These are phyloP conservation scores for Xylaria flabelliformis DNA, from an alignment of 495 filamentous ascomycete genomes.

Conservation along the genomic window DNA sequence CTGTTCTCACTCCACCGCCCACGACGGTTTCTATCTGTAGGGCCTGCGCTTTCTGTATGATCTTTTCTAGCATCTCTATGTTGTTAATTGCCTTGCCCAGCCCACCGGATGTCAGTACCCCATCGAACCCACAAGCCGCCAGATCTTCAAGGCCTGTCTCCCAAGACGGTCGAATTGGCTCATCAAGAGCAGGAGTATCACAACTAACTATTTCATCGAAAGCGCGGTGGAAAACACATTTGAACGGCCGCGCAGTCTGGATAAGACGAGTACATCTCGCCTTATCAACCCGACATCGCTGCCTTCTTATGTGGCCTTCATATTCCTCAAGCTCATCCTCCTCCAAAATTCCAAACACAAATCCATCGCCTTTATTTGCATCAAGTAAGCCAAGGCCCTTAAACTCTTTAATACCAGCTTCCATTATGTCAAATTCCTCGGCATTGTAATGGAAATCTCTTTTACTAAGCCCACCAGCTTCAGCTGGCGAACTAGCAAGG, in stretches of 20 bases:
- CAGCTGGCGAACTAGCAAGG: conserved; percentile 20
- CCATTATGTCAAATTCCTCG: conserved; percentile 42
- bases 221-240: conserved; percentile 49
- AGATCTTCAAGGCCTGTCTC: conserved; percentile 36
- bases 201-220: conserved; percentile 48
- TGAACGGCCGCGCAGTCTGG: conserved; percentile 34
- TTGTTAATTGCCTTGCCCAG: conserved; percentile 42
- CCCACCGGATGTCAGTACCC: conserved; percentile 51
- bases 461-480: neutral
- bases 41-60: conserved; percentile 32
- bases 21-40: conserved; percentile 45
- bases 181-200: conserved; percentile 7
- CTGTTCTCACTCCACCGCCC: conserved; percentile 49
- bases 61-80: conserved; percentile 32
- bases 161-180: conserved; percentile 25
- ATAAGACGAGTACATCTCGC: conserved; percentile 37
- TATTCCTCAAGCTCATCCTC: conserved; percentile 16
- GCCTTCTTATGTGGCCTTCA: neutral
- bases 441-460: conserved; percentile 51
- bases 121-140: conserved; percentile 42
- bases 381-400: conserved; percentile 34
- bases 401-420: conserved; percentile 38
- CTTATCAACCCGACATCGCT: conserved; percentile 39
- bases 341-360: conserved; percentile 52
- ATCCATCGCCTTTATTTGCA: conserved; percentile 48